Evolutionary conservation across 2,329 filamentous ascomycete genomes (phyloP), one percentile per base, ranked within the genome.

Genomic region (Cladosporium sp.): DNA sequence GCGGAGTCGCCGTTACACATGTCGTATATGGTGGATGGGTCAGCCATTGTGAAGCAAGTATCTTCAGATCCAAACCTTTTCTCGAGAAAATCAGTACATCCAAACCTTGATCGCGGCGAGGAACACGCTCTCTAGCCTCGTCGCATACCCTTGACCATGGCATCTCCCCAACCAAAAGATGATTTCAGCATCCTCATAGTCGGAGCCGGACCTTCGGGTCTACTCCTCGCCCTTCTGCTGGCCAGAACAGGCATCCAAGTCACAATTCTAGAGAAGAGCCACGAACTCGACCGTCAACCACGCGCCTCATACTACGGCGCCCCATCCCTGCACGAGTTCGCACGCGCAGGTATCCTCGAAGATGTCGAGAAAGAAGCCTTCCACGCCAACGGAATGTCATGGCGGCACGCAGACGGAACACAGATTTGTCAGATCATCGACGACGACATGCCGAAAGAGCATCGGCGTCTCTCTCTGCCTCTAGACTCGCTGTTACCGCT

Each of bases 271-370:
- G 82, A 85, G 57, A 75, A 75, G 2, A 72, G 75, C 2, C 62
- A 71, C 20, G 68, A 75, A 48, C 70, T 84, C 39, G 78, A 83
- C 66, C 70, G 76, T 51, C 78, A 79, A 51, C 82, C 82, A 0
- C 78, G 82, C 22, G 82, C 82, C 12, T 78, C 80, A 2, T 65
- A 68, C 4, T 69, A 72, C 53, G 62, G 68, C 50, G 63, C 66
- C 3, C 61, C 63, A 1, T 62, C 69, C 1, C 64, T 67, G 33
- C 62, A 66, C 2, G 64, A 70, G 19, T 59, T 71, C 40, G 58
- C 62, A 1, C 58, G 61, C n/a, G 62, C 66, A 4, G 67, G 62
- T 1, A 54, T 71, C 1, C 54, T 67, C 18, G 58, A 65, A 0
- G 65, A 67, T 12, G 55, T 70, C 25, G 27, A 43, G 12, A 36